These are phyloP conservation scores for Starmerella apicola DNA, from an alignment of 805 yeast genomes.

Conservation along the genomic window DNA sequence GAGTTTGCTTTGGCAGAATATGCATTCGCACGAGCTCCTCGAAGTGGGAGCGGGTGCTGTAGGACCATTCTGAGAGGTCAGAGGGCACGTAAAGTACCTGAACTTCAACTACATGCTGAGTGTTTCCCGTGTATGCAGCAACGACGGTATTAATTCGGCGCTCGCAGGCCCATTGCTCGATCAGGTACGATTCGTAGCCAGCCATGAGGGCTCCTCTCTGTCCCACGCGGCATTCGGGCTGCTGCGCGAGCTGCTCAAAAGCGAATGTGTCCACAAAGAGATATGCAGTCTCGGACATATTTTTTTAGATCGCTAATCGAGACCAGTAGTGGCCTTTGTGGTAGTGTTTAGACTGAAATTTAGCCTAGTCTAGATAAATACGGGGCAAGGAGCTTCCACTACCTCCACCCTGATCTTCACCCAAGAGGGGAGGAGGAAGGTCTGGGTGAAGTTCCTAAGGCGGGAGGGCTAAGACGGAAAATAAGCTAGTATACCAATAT, in stretches of 20 bases:
- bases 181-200: slow-evolving; percentile 83
- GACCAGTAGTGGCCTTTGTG: too few relatives aligned
- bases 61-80: slow-evolving; percentile 38
- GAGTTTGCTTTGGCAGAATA: slow-evolving; percentile 55
- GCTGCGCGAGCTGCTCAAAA: slow-evolving; percentile 19
- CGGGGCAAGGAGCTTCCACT: too few relatives aligned
- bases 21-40: slow-evolving; percentile 53
- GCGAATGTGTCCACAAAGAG: slow-evolving; percentile 25
- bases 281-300: slow-evolving; percentile 18
- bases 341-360: too few relatives aligned
- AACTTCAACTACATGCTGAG: slow-evolving; percentile 49
- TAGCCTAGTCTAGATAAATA: too few relatives aligned
- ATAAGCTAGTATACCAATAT: too few relatives aligned
- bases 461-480: too few relatives aligned
- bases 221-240: slow-evolving; percentile 24
- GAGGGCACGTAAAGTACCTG: slow-evolving; percentile 44
- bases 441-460: too few relatives aligned
- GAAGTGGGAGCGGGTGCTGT: slow-evolving; percentile 44
- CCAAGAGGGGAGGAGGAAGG: too few relatives aligned
- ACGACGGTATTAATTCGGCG: slow-evolving; percentile 56
- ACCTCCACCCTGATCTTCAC: too few relatives aligned
- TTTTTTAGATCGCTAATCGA: too few relatives aligned
- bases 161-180: slow-evolving; percentile 87
- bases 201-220: slow-evolving; percentile 37
- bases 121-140: slow-evolving; percentile 76